phyloP scores from a whole-genome alignment of 106 monocot species.

The Acorus gramineus region DNA sequence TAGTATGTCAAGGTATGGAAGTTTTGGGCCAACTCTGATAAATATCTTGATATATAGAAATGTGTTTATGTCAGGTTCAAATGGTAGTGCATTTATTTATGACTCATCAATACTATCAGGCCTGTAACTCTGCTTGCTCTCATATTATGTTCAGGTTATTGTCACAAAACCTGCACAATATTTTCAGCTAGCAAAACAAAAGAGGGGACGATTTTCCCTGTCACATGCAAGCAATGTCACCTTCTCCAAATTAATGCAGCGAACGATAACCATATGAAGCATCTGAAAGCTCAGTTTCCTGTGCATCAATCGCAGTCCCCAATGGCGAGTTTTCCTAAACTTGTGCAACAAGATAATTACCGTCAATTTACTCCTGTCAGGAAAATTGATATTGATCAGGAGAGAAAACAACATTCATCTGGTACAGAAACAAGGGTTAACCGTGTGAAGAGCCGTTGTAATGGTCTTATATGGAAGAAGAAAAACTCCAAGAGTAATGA shows the following conservation, averaged over 20 bases:
- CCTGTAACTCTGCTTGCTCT: not conserved
- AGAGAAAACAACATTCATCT: constrained; percentile 8
- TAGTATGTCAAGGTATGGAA: constrained; percentile 61
- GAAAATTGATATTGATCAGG: constrained; percentile 10
- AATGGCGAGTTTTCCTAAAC: not conserved
- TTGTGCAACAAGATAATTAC: constrained; percentile 6
- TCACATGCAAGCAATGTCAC: constrained; percentile 47
- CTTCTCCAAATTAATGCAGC: constrained; percentile 6
- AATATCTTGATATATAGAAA: not conserved
- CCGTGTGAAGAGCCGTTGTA: constrained; percentile 6
- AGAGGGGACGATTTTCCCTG: constrained; percentile 9
- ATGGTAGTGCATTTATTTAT: too few relatives aligned
- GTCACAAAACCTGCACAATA: constrained; percentile 51
- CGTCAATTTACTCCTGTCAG: not conserved
- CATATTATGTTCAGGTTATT: constrained; percentile 38
- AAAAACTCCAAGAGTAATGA: constrained; percentile 22
- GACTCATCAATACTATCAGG: too few relatives aligned
- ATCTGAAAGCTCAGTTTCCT: constrained; percentile 12
- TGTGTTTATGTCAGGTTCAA: too few relatives aligned
- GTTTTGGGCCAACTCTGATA: not conserved
- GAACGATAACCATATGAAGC: constrained; percentile 11
- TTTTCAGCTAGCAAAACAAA: constrained; percentile 13
- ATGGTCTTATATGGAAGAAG: constrained; percentile 67
- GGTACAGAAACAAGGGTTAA: constrained; percentile 19
- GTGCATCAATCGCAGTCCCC: constrained; percentile 7